phyloP scores from a whole-genome alignment of 2,329 filamentous ascomycete genomes.

The Chrysoporthe puriensis region DNA sequence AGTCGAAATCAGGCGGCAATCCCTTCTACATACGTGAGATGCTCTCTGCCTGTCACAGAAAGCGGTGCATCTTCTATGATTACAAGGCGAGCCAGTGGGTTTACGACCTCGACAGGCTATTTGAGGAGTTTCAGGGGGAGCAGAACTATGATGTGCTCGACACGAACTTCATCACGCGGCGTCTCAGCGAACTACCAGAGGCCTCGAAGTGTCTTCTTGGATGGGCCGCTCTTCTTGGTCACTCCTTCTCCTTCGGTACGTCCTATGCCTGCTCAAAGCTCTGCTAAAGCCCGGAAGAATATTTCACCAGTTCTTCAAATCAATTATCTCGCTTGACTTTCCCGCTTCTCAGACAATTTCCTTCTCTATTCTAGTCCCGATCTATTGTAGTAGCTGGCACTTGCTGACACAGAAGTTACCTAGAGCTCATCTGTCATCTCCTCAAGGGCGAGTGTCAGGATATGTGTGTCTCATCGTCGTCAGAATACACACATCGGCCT shows the following conservation, averaged over 20 bases:
- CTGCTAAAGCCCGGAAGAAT: not conserved
- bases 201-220: conserved; percentile 78
- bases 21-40: conserved; percentile 92
- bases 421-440: conserved; percentile 70
- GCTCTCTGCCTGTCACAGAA: conserved; percentile 79
- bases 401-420: not conserved
- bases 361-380: not conserved
- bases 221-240: conserved; percentile 85
- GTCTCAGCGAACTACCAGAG: conserved; percentile 74
- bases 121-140: conserved; percentile 80
- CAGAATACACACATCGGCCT: conserved; percentile 44
- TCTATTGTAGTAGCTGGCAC: not conserved
- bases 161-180: conserved; percentile 78
- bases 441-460: conserved; percentile 74
- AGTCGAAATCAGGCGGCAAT: conserved; percentile 87
- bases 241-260: conserved; percentile 74
- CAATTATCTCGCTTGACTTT: not conserved
- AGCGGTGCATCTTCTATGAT: conserved; percentile 88
- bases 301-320: not conserved
- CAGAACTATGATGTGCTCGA: conserved; percentile 80
- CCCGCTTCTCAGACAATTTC: not conserved
- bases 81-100: conserved; percentile 83
- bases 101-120: conserved; percentile 83
- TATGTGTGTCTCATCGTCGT: conserved; percentile 37
- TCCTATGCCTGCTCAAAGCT: not conserved